These are phyloP conservation scores for Aspergillus sp. DNA, from an alignment of 2,329 filamentous ascomycete genomes.

Conservation along the genomic window DNA sequence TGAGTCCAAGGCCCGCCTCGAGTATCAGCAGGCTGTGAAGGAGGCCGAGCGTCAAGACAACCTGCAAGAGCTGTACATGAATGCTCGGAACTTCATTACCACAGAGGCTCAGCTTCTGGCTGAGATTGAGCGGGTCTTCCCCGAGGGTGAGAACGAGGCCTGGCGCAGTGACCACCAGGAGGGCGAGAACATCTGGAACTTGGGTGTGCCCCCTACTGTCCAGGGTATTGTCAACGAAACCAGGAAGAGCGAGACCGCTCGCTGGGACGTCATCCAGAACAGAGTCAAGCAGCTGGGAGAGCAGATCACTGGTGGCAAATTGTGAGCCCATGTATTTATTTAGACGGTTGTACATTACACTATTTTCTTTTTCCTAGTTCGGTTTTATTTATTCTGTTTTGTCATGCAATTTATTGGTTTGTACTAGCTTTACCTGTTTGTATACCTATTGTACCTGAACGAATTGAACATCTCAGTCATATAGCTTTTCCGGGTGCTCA, in stretches of 20 bases:
- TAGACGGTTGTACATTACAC: slow-evolving; percentile 27
- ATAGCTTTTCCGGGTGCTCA: background rate
- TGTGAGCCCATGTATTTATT: slow-evolving; percentile 35
- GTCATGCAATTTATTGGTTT: slow-evolving; percentile 5
- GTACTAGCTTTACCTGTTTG: slow-evolving; percentile 15
- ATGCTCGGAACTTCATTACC: slow-evolving; percentile 83
- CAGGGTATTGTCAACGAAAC: slow-evolving; percentile 32
- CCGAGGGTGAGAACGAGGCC: slow-evolving; percentile 54
- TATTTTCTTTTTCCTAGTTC: slow-evolving; percentile 3
- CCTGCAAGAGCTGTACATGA: slow-evolving; percentile 86
- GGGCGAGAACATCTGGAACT: slow-evolving; percentile 56
- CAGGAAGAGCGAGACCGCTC: slow-evolving; percentile 35
- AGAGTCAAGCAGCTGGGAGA: slow-evolving; percentile 67
- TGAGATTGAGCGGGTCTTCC: slow-evolving; percentile 76
- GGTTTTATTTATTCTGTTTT: slow-evolving; percentile 8
- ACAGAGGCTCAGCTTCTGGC: slow-evolving; percentile 73
- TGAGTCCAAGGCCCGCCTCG: slow-evolving; percentile 41
- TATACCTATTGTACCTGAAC: slow-evolving; percentile 18
- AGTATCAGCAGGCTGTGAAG: slow-evolving; percentile 53
- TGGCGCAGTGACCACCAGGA: slow-evolving; percentile 45
- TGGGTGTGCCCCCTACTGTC: slow-evolving; percentile 48
- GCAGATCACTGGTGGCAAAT: slow-evolving; percentile 68
- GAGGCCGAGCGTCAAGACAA: slow-evolving; percentile 66
- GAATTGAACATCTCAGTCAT: slow-evolving; percentile 3
- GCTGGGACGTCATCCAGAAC: slow-evolving; percentile 53